These are phyloP conservation scores for Zelopaecilomyces penicillatus DNA, from an alignment of 2,329 filamentous ascomycete species.

Conservation along the genomic window DNA sequence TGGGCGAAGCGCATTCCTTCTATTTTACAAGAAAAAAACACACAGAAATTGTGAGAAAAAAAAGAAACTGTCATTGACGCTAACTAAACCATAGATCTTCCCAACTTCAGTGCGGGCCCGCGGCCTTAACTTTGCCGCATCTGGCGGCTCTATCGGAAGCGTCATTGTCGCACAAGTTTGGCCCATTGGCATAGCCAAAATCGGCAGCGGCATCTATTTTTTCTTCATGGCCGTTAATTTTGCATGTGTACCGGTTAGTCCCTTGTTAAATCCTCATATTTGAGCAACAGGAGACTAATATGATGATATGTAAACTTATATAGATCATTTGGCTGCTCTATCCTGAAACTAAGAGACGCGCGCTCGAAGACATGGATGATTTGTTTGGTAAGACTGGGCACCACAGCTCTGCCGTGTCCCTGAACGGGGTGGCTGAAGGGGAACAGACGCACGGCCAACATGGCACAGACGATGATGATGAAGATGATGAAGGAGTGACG, in stretches of 20 bases:
- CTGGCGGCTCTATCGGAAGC: constrained; percentile 46
- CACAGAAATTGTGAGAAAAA: too few species aligned
- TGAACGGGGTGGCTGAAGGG: neutral
- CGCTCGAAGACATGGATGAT: constrained; percentile 36
- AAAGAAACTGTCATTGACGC: neutral
- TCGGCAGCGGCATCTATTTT: constrained; percentile 47
- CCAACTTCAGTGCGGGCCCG: constrained; percentile 48
- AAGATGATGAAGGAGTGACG: neutral
- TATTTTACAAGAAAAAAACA: neutral
- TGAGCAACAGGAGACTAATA: neutral
- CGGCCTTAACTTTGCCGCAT: constrained; percentile 47
- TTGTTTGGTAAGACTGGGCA: constrained; percentile 24
- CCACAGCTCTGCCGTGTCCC: neutral
- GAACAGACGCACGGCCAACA: neutral
- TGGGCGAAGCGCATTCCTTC: constrained; percentile 15
- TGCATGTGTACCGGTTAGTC: constrained; percentile 9
- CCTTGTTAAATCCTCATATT: too few species aligned
- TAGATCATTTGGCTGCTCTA: constrained; percentile 34
- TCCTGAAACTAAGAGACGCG: constrained; percentile 35
- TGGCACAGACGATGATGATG: neutral
- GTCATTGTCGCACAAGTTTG: constrained; percentile 47
- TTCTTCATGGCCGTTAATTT: constrained; percentile 39
- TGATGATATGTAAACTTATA: neutral
- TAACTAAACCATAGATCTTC: constrained; percentile 36
- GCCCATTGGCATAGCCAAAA: constrained; percentile 42